Base-by-base conservation (phyloP, 106 monocot species). In the Dendrobium nobile region DNA sequence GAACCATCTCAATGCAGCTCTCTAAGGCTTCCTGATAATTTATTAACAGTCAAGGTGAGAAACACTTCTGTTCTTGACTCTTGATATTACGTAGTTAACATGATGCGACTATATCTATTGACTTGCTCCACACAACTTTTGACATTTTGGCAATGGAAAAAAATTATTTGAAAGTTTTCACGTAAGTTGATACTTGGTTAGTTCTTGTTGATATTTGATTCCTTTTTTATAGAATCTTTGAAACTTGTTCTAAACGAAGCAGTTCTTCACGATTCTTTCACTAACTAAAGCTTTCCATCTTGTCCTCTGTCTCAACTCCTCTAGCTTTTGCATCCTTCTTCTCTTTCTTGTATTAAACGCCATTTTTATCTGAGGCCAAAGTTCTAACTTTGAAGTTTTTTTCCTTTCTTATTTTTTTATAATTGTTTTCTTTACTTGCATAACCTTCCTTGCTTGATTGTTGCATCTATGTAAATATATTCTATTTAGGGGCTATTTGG, bases 1-100 rank as follows among this genome's bases (percentile, higher is more conserved):
- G 86, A 91, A 75, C 75, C 88, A 41, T 75, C 88, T 85, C 88
- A 86, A 75, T 86, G 84, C 44, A 59, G 67, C 22, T 88, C 86
- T 5, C 75, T 86, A 80, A 84, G 80, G 72, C 86, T 91, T 47
- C 51, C 80, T 37, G 88, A 88, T 80, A 80, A 80, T 79, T 77
- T 86, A 67, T 10, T 80, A 68, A 13, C 77, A 55, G 77, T 33
- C 2, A 88, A 91, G 91, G 90, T 88, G 54, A 83, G 67, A 75
- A 75, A 18, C 11, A 24, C 27, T 77, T 27, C 13, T 70, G 31
- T 70, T 70, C 37, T 74, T 74, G 4, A 17, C n/a, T 74, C 19
- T 44, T 74, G 11, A 13, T 51, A 51, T 51, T 13, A 8, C 13
- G 3, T 15, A 70, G 70, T 31, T 70, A 70, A 70, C 31, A 70